phyloP scores from a whole-genome alignment of 805 yeast genomes.

The Kazachstania africana region DNA sequence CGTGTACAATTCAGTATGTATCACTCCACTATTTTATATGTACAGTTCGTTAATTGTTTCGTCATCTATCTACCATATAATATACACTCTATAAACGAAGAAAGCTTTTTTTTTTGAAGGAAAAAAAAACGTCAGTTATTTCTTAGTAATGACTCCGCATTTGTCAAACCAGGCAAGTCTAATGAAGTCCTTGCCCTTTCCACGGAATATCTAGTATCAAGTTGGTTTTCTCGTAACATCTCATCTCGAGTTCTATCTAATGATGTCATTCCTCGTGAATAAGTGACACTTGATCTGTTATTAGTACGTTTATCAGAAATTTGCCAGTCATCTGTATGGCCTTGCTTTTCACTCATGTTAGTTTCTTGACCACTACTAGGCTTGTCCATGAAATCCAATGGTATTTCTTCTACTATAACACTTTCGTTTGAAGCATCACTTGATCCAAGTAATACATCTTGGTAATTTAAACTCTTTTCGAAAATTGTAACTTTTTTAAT shows the following conservation, averaged over 20 bases:
- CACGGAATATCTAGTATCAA: constrained; percentile 28
- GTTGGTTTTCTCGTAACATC: constrained; percentile 28
- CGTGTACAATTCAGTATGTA: too few species aligned
- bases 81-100: too few species aligned
- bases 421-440: constrained; percentile 17
- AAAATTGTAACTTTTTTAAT: constrained; percentile 15
- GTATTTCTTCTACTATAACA: constrained; percentile 30
- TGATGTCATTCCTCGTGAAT: constrained; percentile 8
- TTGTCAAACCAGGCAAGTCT: constrained; percentile 32
- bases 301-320: not conserved
- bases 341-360: constrained; percentile 2
- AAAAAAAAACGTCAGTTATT: too few species aligned
- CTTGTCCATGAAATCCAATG: constrained; percentile 20
- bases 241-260: constrained; percentile 29
- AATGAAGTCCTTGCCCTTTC: constrained; percentile 32
- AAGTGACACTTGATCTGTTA: not conserved
- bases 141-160: constrained; percentile 18
- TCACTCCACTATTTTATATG: too few species aligned
- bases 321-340: not conserved
- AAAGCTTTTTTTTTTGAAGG: too few species aligned
- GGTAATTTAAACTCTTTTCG: not conserved
- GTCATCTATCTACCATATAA: too few species aligned
- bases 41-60: too few species aligned
- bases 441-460: constrained; percentile 1
- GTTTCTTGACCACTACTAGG: not conserved